Evolutionary conservation across 2,329 filamentous ascomycete genomes (phyloP).

Genomic region (Aspergillus proliferans): DNA sequence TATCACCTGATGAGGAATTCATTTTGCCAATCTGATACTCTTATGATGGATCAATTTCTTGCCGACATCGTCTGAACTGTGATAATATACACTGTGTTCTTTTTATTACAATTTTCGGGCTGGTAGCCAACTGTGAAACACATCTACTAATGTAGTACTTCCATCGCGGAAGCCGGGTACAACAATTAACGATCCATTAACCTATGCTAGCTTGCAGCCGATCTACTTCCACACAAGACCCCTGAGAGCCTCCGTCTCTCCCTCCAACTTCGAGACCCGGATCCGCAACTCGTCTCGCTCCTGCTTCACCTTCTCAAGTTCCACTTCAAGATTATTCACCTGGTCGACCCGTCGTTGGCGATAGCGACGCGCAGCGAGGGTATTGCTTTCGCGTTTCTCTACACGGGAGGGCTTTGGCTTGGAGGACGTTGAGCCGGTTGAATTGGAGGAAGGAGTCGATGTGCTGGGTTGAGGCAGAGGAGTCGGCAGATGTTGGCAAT

Average conservation of each 20-base stretch:
- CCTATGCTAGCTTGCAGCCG: background rate
- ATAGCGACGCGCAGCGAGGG: slow-evolving; percentile 30
- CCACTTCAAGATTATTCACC: slow-evolving; percentile 27
- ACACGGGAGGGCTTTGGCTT: slow-evolving; percentile 12
- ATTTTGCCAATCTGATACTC: background rate
- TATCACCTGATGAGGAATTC: background rate
- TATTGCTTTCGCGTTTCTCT: slow-evolving; percentile 31
- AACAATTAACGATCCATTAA: background rate
- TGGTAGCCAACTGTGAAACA: background rate
- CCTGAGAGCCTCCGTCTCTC: slow-evolving; percentile 29
- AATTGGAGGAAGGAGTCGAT: background rate
- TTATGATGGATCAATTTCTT: background rate
- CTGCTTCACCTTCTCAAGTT: slow-evolving; percentile 24
- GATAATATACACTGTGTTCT: background rate
- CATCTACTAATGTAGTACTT: background rate
- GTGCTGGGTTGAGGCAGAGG: background rate
- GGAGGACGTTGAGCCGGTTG: background rate
- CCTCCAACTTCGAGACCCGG: slow-evolving; percentile 30
- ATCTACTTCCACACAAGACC: slow-evolving; percentile 14
- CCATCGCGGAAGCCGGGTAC: background rate
- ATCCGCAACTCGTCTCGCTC: slow-evolving; percentile 32
- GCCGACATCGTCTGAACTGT: background rate
- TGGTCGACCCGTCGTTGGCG: slow-evolving; percentile 30
- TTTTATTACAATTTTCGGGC: background rate
- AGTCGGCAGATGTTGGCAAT: background rate